Base-by-base conservation (phyloP, 1,284 basidiomycete species). In the Heterobasidion annosum region DNA sequence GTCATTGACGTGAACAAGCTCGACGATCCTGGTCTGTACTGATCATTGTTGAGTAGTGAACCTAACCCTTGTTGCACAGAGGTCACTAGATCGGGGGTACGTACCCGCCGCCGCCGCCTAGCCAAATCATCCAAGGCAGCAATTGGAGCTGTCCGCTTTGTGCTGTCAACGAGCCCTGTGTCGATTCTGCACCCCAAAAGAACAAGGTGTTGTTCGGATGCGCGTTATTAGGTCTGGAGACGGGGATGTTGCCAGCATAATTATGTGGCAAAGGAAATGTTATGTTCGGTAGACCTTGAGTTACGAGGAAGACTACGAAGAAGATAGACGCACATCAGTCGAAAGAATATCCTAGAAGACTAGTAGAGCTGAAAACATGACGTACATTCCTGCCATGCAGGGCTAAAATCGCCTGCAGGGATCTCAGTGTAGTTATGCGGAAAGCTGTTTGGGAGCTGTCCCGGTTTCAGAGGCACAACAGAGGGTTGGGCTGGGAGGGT, bases 71-170 rank as follows among this genome's bases (percentile, higher is more conserved):
- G 37, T 40, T 40, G 12, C 37, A 40, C 10, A 40, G 37, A 25
- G 25, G 25, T 10, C 5, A n/a, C 37, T 10, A 40, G 8, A 40
- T 10, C 37, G 37, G 8, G n/a, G 19, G 46, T 34, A 10, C 50
- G 34, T 25, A 62, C 19, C 50, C 78, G 59, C 65, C 83, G 75
- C 85, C 85, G 65, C 85, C 85, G 59, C 88, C 87, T 32, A 89
- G 65, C 85, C 85, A 89, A 50, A 88, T 84, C 8, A 77, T 78
- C 86, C 86, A 88, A 2, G 87, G 85, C 44, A 78, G 70, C n/a
- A 70, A 64, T 53, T 69, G 64, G 16, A 56, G 51, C 34, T 63
- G 63, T 33, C 59, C 57, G 25, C 60, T 61, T 25, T 61, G 51
- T 7, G 67, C 60, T 1, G 82, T 83, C 53, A 88, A 68, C 1